Evolutionary conservation across 768 basidiomycete genomes (phyloP).

Genomic region (Amanita pseudoporphyria): DNA sequence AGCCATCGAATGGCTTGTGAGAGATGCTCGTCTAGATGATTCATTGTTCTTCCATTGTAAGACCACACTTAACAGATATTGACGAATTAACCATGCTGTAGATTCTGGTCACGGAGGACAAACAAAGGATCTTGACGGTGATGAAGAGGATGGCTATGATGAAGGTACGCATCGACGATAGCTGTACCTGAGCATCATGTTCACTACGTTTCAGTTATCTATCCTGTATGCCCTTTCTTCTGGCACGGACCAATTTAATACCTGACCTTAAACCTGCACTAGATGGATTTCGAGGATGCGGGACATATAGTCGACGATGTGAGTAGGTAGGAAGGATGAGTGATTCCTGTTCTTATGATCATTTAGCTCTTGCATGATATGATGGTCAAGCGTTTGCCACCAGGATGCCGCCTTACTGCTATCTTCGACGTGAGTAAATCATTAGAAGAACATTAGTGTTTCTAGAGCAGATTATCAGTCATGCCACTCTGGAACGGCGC

Average conservation of each 20-base stretch:
- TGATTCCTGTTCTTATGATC: slow-evolving; percentile 22
- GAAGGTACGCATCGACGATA: slow-evolving; percentile 39
- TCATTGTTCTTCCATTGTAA: slow-evolving; percentile 86
- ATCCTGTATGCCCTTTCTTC: slow-evolving; percentile 55
- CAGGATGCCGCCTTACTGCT: slow-evolving; percentile 82
- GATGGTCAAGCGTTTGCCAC: slow-evolving; percentile 72
- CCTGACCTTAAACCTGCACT: slow-evolving; percentile 40
- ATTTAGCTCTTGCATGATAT: slow-evolving; percentile 61
- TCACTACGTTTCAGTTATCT: slow-evolving; percentile 50
- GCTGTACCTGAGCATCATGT: background rate
- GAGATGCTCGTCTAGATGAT: slow-evolving; percentile 69
- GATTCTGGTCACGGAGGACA: slow-evolving; percentile 96
- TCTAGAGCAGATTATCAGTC: slow-evolving; percentile 33
- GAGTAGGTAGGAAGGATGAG: slow-evolving; percentile 16
- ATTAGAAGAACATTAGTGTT: background rate
- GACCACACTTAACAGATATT: slow-evolving; percentile 12
- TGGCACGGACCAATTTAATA: slow-evolving; percentile 1
- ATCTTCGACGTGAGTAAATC: slow-evolving; percentile 68
- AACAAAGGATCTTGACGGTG: slow-evolving; percentile 72
- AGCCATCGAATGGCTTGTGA: slow-evolving; percentile 92
- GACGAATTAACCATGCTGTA: slow-evolving; percentile 15
- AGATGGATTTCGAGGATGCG: slow-evolving; percentile 41
- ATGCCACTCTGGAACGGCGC: slow-evolving; percentile 84
- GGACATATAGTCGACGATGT: slow-evolving; percentile 91
- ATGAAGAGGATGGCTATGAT: slow-evolving; percentile 78